phyloP scores from a whole-genome alignment of 768 basidiomycete species.

The Pseudohyphozyma bogoriensis region DNA sequence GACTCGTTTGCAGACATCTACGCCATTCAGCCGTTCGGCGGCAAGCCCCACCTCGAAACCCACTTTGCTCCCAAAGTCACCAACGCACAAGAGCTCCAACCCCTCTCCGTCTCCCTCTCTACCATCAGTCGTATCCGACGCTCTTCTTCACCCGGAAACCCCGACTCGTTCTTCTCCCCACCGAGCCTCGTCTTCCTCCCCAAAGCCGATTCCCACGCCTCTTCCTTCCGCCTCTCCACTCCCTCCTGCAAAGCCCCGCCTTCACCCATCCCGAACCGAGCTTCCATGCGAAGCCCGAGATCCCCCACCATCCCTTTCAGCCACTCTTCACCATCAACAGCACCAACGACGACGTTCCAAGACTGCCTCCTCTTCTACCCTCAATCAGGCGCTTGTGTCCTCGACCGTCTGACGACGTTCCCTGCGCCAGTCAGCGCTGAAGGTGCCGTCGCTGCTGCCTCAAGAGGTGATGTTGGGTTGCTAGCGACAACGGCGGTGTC shows the following conservation, averaged over 20 bases:
- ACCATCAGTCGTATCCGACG: slow-evolving; percentile 16
- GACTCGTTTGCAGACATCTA: slow-evolving; percentile 16
- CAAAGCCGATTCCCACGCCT: neutral
- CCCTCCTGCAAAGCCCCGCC: neutral
- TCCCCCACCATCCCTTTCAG: neutral
- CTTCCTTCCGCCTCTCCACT: slow-evolving; percentile 3
- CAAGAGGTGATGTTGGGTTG: slow-evolving; percentile 13
- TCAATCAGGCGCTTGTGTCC: neutral
- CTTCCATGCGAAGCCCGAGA: neutral
- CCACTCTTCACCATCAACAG: neutral
- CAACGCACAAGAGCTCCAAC: slow-evolving; percentile 13
- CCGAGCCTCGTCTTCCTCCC: slow-evolving; percentile 12
- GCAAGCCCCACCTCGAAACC: slow-evolving; percentile 4
- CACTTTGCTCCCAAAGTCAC: slow-evolving; percentile 12
- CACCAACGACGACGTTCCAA: neutral
- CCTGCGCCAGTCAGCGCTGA: neutral
- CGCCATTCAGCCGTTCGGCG: slow-evolving; percentile 21
- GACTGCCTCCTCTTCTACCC: slow-evolving; percentile 17
- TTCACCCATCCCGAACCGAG: neutral
- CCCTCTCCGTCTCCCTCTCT: slow-evolving; percentile 19
- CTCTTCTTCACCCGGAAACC: neutral
- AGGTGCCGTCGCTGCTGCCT: neutral
- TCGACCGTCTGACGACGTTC: slow-evolving; percentile 10
- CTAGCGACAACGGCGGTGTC: slow-evolving; percentile 23
- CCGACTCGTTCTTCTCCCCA: neutral